These are phyloP conservation scores for Boletus rufocinnamomeus DNA, from an alignment of 768 basidiomycete genomes.

Conservation along the genomic window DNA sequence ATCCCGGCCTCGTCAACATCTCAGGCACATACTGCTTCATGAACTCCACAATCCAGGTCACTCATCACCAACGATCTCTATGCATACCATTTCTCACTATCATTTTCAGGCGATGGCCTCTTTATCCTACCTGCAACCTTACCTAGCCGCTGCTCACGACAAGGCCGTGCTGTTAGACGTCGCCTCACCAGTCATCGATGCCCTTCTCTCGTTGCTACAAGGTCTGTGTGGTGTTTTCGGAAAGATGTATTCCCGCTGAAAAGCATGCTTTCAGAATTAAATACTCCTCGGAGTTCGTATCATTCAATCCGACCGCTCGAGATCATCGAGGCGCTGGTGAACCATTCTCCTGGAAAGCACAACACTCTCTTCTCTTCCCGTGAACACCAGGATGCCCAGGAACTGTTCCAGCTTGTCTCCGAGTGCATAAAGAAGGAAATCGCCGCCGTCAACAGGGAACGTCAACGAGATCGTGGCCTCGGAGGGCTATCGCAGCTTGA, in stretches of 20 bases:
- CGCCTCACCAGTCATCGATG: constrained; percentile 84
- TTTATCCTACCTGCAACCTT: constrained; percentile 74
- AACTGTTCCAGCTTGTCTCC: constrained; percentile 92
- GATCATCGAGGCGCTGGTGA: constrained; percentile 70
- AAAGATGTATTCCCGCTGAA: constrained; percentile 8
- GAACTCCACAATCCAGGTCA: constrained; percentile 92
- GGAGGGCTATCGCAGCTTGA: constrained; percentile 48
- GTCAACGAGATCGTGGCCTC: constrained; percentile 68
- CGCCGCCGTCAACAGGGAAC: constrained; percentile 70
- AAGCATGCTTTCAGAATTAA: constrained; percentile 49
- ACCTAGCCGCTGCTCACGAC: constrained; percentile 73
- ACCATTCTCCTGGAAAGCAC: constrained; percentile 51
- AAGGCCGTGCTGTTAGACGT: constrained; percentile 81
- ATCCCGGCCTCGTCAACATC: constrained; percentile 92
- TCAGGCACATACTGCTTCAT: constrained; percentile 98
- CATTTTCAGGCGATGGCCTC: constrained; percentile 79
- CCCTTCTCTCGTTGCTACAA: constrained; percentile 68
- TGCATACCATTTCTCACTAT: constrained; percentile 19
- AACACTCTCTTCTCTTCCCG: constrained; percentile 79
- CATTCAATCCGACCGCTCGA: constrained; percentile 68
- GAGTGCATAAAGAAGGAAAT: constrained; percentile 88
- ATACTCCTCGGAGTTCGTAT: constrained; percentile 58
- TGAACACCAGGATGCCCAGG: constrained; percentile 98
- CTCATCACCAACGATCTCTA: constrained; percentile 1
- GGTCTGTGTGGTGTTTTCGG: constrained; percentile 43